Conservation (phyloP, 129 eudicot genomes). For the Chrysanthemum lavandulifolium region DNA sequence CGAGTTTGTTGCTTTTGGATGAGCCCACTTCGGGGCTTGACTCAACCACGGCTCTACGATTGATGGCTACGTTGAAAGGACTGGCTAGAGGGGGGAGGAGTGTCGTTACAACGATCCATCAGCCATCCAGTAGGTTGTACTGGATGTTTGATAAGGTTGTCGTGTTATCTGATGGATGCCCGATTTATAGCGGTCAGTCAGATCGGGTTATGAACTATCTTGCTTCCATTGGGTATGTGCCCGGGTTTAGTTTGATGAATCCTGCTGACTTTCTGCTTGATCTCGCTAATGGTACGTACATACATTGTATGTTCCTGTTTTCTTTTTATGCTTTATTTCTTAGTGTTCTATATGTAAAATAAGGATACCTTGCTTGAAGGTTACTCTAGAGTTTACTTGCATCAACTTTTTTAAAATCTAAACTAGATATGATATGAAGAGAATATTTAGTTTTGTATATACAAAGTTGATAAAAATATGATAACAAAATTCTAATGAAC, state of each 20-base stretch:
- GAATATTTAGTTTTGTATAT: too few species aligned
- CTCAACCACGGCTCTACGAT: slow-evolving; percentile 78
- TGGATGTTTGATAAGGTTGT: slow-evolving; percentile 83
- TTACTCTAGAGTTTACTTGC: neutral
- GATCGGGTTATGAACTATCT: slow-evolving; percentile 66
- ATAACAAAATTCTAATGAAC: neutral
- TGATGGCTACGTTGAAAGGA: slow-evolving; percentile 55
- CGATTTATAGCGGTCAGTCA: slow-evolving; percentile 66
- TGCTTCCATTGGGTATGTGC: slow-evolving; percentile 62
- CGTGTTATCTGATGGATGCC: slow-evolving; percentile 69
- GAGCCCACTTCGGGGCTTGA: slow-evolving; percentile 95
- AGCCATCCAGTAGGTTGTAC: slow-evolving; percentile 76
- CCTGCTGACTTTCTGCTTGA: slow-evolving; percentile 95
- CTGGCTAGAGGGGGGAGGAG: slow-evolving; percentile 78
- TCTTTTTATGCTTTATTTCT: neutral
- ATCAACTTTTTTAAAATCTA: neutral
- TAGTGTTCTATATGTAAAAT: neutral
- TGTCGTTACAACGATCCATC: slow-evolving; percentile 75
- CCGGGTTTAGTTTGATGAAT: slow-evolving; percentile 52
- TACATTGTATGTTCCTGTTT: neutral
- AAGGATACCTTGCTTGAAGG: neutral
- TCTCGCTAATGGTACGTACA: slow-evolving; percentile 79
- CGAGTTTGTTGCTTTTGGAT: slow-evolving; percentile 70
- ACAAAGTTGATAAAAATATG: neutral
- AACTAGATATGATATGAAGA: neutral